A percentile compares a stretch with the other conserved stretches of the same genome.
Evolutionary conservation across 208 protist genomes (phyloP).

Genomic region (Trypanosoma brucei): DNA sequence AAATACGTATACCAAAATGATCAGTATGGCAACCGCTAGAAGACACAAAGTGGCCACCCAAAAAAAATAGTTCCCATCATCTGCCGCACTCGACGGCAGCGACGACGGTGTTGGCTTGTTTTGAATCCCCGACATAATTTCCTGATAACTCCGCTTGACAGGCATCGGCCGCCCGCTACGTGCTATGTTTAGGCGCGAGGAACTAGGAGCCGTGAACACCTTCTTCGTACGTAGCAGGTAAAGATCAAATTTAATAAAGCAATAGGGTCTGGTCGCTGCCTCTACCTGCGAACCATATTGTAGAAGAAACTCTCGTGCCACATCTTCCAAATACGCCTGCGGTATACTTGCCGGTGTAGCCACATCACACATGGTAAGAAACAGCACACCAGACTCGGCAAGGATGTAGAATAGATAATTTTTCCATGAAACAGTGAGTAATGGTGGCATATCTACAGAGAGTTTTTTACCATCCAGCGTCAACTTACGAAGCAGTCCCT

Average conservation of each 20-base stretch:
- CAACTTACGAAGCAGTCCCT: slow-evolving; percentile 26
- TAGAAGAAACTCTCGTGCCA: slow-evolving; percentile 31
- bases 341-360: slow-evolving; percentile 13
- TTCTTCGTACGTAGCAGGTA: slow-evolving; percentile 36
- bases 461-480: slow-evolving; percentile 15
- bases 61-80: too few relatives aligned
- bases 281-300: slow-evolving; percentile 31
- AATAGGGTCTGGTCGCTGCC: slow-evolving; percentile 32
- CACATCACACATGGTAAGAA: slow-evolving; percentile 30
- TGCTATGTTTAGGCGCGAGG: slow-evolving; percentile 13
- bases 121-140: slow-evolving; percentile 16
- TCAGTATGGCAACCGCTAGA: too few relatives aligned
- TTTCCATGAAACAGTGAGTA: slow-evolving; percentile 21
- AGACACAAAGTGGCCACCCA: too few relatives aligned
- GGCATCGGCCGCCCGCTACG: slow-evolving; percentile 4
- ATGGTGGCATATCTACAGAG: slow-evolving; percentile 6
- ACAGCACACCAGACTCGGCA: slow-evolving; percentile 21
- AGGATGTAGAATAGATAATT: slow-evolving; percentile 30
- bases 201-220: slow-evolving; percentile 19
- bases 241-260: slow-evolving; percentile 46
- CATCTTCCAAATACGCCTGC: slow-evolving; percentile 32
- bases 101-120: background rate
- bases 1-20: too few relatives aligned
- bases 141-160: slow-evolving; percentile 18
- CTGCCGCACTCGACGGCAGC: background rate